phyloP scores from a whole-genome alignment of 2,329 filamentous ascomycete species.

The Cladosporium sp. region DNA sequence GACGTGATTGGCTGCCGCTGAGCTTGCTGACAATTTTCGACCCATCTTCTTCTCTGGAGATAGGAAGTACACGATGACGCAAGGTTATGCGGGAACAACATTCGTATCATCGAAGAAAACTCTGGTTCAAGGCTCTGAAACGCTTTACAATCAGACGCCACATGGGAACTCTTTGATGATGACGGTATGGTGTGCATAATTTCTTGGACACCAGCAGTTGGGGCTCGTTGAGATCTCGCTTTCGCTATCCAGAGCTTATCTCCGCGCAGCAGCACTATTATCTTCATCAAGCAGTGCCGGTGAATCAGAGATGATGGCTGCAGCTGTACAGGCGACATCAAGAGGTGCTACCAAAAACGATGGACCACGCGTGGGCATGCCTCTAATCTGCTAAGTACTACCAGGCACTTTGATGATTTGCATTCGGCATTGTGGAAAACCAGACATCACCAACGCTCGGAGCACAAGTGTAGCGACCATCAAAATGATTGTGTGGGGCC shows the following conservation, averaged over 20 bases:
- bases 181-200: not conserved
- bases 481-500: not conserved
- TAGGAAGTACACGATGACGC: not conserved
- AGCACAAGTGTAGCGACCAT: not conserved
- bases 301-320: not conserved
- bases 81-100: not conserved
- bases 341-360: too few species aligned
- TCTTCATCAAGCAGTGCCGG: not conserved
- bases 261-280: not conserved
- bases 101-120: not conserved
- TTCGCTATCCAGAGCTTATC: not conserved
- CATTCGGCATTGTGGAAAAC: not conserved
- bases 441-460: not conserved
- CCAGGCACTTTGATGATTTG: not conserved
- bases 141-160: not conserved
- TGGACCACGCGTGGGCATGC: not conserved
- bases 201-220: not conserved
- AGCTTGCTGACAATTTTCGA: slow-evolving; percentile 29
- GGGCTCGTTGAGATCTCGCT: not conserved
- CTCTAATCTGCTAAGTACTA: not conserved
- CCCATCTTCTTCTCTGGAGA: not conserved
- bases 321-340: too few species aligned
- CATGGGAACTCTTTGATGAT: not conserved
- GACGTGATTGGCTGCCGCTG: not conserved
- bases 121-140: not conserved